phyloP scores from a whole-genome alignment of 2,329 filamentous ascomycete species.

The Xylaria multiplex region DNA sequence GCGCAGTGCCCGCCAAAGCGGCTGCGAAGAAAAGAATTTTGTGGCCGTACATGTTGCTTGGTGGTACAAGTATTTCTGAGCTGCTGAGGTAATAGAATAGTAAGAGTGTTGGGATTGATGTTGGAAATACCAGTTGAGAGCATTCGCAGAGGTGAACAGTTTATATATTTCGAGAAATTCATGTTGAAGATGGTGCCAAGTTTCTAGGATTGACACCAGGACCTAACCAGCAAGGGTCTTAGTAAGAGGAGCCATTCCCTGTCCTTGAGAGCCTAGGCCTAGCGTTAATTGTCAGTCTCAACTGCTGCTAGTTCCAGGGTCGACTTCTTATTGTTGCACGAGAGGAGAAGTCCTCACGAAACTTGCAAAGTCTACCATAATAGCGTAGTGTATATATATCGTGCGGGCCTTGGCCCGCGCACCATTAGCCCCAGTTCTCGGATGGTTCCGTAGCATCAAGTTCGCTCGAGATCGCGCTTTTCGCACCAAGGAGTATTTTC shows the following conservation, averaged over 20 bases:
- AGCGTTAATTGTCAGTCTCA: background rate
- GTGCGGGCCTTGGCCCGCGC: background rate
- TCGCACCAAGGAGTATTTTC: too few relatives aligned
- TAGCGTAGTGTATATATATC: background rate
- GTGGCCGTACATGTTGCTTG: slow-evolving; percentile 21
- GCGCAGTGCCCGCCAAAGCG: slow-evolving; percentile 23
- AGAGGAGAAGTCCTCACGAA: background rate
- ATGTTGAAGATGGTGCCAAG: background rate
- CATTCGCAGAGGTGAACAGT: slow-evolving; percentile 5
- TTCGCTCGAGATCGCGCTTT: too few relatives aligned
- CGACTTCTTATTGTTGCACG: slow-evolving; percentile 1
- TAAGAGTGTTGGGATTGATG: background rate
- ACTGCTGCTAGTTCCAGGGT: background rate
- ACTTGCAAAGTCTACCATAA: background rate
- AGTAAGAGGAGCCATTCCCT: slow-evolving; percentile 7
- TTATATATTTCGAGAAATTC: slow-evolving; percentile 19
- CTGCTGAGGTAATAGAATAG: background rate
- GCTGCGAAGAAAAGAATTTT: slow-evolving; percentile 12
- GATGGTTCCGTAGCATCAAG: background rate
- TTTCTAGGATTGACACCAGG: background rate
- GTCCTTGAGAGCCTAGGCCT: background rate
- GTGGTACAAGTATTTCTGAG: slow-evolving; percentile 5
- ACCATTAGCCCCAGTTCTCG: background rate
- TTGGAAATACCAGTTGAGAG: background rate
- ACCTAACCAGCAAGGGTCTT: slow-evolving; percentile 6